Base-by-base conservation (phyloP, 768 basidiomycete species). In the Fistulinella prunicolor region DNA sequence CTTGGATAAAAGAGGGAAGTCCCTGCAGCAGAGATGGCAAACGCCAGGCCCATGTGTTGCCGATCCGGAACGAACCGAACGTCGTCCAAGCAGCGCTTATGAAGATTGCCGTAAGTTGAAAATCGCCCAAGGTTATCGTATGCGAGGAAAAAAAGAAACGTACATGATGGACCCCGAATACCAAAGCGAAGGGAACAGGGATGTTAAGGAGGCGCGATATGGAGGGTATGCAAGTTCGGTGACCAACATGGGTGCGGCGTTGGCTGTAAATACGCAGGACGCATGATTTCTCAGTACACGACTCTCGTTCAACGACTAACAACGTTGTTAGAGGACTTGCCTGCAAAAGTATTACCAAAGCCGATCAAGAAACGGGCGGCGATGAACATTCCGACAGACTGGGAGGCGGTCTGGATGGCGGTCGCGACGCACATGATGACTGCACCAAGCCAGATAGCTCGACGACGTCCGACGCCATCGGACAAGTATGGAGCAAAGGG, bases 131-230 rank as follows among this genome's bases (percentile, higher is more conserved):
- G 17, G n/a, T 4, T 36, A 7, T 19, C n/a, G n/a, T n/a, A n/a
- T n/a, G n/a, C n/a, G n/a, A n/a, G n/a, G n/a, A n/a, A n/a, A n/a
- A n/a, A 8, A 32, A 9, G 6, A 46, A 34, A 72, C 79, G 37
- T 54, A 84, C 82, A 90, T 61, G 63, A 91, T 89, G 46, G 87
- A 75, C 48, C 90, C 90, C 13, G 85, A 82, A 64, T 89, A 89
- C 89, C 90, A 92, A 51, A 90, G 82, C 23, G 87, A 85, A 73
- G 90, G 89, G 73, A 86, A 89, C 42, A 81, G 68, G 2, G 86
- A 82, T 13, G 87, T 92, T 49, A 94, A 68, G 26, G 82, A 82
- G 13, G 83, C 85, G 55, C 91, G 89, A 66, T 94, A 85, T 10
- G 78, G 72, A 14, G 90, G 91, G 65, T 92, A 92, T 1, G 90